A percentile compares a stretch with the other conserved stretches of the same genome.
Evolutionary conservation across 1,284 basidiomycete genomes (phyloP).

Genomic region (Pseudomicrostroma phylloplanum): DNA sequence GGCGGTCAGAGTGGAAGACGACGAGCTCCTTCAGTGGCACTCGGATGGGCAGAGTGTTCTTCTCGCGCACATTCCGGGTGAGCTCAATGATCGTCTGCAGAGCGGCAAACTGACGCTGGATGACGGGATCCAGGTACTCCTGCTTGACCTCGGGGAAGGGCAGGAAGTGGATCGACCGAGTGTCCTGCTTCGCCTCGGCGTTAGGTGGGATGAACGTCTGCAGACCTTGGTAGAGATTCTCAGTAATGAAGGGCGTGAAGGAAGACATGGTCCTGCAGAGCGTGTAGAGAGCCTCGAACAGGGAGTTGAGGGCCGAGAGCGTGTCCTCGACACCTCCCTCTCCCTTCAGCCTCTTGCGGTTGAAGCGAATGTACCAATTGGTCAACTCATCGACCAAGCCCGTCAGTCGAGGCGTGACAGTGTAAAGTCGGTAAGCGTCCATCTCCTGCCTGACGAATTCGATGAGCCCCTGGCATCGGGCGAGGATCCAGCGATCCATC

Average conservation of each 20-base stretch:
- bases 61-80: conserved; percentile 80
- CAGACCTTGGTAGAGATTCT: conserved; percentile 91
- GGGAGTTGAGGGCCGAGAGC: conserved; percentile 78
- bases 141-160: conserved; percentile 86
- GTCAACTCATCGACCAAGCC: conserved; percentile 93
- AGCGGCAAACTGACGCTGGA: conserved; percentile 87
- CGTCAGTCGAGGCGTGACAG: conserved; percentile 87
- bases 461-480: conserved; percentile 93
- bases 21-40: conserved; percentile 87
- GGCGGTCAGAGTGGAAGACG: conserved; percentile 81
- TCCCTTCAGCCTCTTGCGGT: conserved; percentile 89
- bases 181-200: conserved; percentile 58
- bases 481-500: conserved; percentile 98
- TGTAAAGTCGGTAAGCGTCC: conserved; percentile 94
- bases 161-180: conserved; percentile 90
- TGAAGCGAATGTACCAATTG: conserved; percentile 99
- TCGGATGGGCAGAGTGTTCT: conserved; percentile 63
- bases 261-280: conserved; percentile 94
- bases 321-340: conserved; percentile 88
- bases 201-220: conserved; percentile 63
- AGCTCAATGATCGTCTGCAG: conserved; percentile 94
- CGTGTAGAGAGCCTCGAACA: conserved; percentile 92
- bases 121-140: conserved; percentile 92
- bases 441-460: conserved; percentile 86
- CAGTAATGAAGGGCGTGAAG: conserved; percentile 95